A percentile compares a stretch with the other conserved stretches of the same genome.
phyloP scores from a whole-genome alignment of 208 protist species.

The Novymonas esmeraldas region DNA sequence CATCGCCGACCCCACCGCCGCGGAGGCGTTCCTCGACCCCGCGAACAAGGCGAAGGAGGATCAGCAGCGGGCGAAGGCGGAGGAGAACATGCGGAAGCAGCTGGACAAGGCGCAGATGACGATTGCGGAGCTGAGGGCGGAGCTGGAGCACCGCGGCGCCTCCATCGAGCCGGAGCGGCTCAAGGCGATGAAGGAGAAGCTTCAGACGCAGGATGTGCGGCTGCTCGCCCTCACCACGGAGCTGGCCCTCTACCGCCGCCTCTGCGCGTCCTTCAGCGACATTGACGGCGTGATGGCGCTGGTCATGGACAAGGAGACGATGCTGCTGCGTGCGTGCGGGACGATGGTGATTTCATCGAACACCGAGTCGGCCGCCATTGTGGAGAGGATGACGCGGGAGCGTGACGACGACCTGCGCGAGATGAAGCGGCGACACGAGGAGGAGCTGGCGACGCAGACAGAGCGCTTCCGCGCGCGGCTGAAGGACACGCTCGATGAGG shows the following conservation, averaged over 20 bases:
- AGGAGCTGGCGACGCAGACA: constrained; percentile 38
- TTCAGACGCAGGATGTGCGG: constrained; percentile 15
- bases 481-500: constrained; percentile 34
- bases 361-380: constrained; percentile 26
- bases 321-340: constrained; percentile 27
- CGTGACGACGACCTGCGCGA: constrained; percentile 26
- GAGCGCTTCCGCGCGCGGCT: constrained; percentile 32
- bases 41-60: constrained; percentile 21
- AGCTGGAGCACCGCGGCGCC: constrained; percentile 41
- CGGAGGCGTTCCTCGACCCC: constrained; percentile 29
- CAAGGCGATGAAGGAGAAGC: constrained; percentile 33
- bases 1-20: constrained; percentile 41
- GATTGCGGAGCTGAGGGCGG: constrained; percentile 39
- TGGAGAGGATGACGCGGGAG: constrained; percentile 16
- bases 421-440: constrained; percentile 28
- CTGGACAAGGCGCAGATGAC: constrained; percentile 45
- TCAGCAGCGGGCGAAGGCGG: constrained; percentile 23
- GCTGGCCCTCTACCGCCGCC: constrained; percentile 17
- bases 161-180: constrained; percentile 30
- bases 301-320: constrained; percentile 23
- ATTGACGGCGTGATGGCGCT: constrained; percentile 21
- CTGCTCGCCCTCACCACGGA: constrained; percentile 19
- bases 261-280: constrained; percentile 7
- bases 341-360: constrained; percentile 23
- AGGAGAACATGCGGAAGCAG: constrained; percentile 36